Evolutionary conservation across 805 yeast species (phyloP).

Genomic region (Debaryomyces tyrocola): DNA sequence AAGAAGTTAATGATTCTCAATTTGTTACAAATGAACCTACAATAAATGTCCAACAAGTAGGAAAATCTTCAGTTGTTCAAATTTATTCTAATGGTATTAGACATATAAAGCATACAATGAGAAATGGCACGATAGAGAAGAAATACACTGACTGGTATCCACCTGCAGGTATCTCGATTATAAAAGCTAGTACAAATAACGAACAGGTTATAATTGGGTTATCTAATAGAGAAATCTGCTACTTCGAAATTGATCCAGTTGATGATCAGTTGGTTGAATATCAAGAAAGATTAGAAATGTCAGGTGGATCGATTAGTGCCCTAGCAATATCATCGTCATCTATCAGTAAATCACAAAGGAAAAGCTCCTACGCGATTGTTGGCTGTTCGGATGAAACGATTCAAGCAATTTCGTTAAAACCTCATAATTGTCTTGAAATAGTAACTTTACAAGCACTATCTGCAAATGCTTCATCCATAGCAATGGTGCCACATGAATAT

Average conservation of each 20-base stretch:
- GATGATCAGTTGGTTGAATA: slow-evolving; percentile 70
- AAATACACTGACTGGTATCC: slow-evolving; percentile 73
- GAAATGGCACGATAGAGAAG: slow-evolving; percentile 18
- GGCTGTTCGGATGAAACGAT: slow-evolving; percentile 73
- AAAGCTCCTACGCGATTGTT: slow-evolving; percentile 60
- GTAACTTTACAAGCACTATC: slow-evolving; percentile 67
- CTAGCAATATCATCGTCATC: slow-evolving; percentile 30
- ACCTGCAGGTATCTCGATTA: slow-evolving; percentile 70
- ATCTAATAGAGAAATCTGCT: slow-evolving; percentile 72
- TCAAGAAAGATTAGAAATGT: slow-evolving; percentile 57
- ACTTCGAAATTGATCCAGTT: slow-evolving; percentile 70
- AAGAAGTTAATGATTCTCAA: slow-evolving; percentile 68
- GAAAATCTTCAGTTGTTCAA: slow-evolving; percentile 64
- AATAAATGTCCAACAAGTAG: slow-evolving; percentile 67
- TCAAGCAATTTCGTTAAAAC: slow-evolving; percentile 62
- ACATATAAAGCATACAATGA: slow-evolving; percentile 36
- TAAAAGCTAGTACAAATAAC: slow-evolving; percentile 59
- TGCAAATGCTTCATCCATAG: slow-evolving; percentile 36
- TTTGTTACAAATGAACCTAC: slow-evolving; percentile 60
- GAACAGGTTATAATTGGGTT: slow-evolving; percentile 71
- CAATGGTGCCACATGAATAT: slow-evolving; percentile 19
- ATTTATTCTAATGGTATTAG: slow-evolving; percentile 69
- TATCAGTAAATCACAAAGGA: slow-evolving; percentile 47
- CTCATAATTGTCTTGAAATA: slow-evolving; percentile 57
- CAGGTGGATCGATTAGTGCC: slow-evolving; percentile 48